Base-by-base conservation (phyloP, 129 eudicot species). In the Tagetes patula region DNA sequence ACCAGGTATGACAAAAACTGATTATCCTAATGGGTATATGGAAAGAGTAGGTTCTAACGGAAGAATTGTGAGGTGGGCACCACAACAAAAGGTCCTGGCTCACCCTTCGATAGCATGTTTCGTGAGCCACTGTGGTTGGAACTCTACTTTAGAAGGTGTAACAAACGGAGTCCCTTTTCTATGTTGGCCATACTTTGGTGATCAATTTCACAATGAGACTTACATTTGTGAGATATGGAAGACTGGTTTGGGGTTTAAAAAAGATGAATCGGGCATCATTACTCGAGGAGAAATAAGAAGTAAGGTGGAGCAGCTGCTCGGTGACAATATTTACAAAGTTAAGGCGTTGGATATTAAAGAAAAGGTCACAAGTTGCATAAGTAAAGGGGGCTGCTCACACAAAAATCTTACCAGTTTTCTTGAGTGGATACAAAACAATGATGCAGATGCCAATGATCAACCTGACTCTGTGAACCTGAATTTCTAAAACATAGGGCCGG, bases 121-220 rank as follows among this genome's bases (percentile, higher is more conserved):
- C 33, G 2, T 84, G 54, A 86, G 83, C 62, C 95, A 91, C 10
- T 88, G 92, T 55, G 95, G 97, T 13, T 88, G 97, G 95, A 88
- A 91, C 62, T 91, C 97, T 8, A 86, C 90, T 13, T 14, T 82
- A 31, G 97, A 91, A 49, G 87, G 90, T 42, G 54, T 84, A n/a
- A 74, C 90, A 70, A 82, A 79, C 11, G 96, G 97, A 20, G 65
- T 84, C 6, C 92, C 92, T n/a, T 82, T 88, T 60, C 54, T 91
- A 55, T 91, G 97, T 47, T 88, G 97, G 96, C 97, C 92, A 20
- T 91, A 88, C 58, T 88, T 84, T 69, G 83, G 82, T 0, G 96
- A 91, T 74, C 97, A 91, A 43, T 75, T 78, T 66, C 58, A 77
- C 39, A 88, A 88, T 49, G 81, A 73, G 71, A 83, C 65, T 34